Base-by-base conservation (phyloP, 768 basidiomycete species). In the Leccinellum rugosiceps region DNA sequence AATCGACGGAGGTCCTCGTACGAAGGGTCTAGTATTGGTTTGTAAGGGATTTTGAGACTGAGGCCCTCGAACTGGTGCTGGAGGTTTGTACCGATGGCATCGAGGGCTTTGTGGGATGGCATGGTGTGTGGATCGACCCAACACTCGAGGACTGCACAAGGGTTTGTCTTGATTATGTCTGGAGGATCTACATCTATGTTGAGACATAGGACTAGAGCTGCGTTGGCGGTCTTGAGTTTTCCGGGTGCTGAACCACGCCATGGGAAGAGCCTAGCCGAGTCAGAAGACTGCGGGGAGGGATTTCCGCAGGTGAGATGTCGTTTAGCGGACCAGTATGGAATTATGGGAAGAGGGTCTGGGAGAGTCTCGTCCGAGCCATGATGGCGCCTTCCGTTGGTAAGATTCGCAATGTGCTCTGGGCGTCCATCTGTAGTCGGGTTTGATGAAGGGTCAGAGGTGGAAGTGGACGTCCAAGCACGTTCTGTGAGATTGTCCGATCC, bases 161-260 rank as follows among this genome's bases (percentile, higher is more conserved):
- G 97, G 61, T 90, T 89, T 6, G 96, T 98, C 78, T 98, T 99
- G 75, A 98, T 88, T 52, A 98, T 79, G 67, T 99, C 97, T 59
- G 97, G 97, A 17, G 97, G 97, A 68, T 98, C 96, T 47, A 97
- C 92, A 55, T 96, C 95, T 70, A 98, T 93, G 74, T 98, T 98
- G 19, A 99, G 80, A 68, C 97, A 99, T 54, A 98, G 77, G 9
- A 96, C 89, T 6, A 96, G 79, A 2, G 87, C 88, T 2, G 93
- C 96, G 34, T 92, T 88, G 17, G 88, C 85, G 1, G 94, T 98
- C 74, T 96, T 96, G 53, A 96, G 83, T 69, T 94, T 92, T 58
- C 87, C 87, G 3, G 89, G 88, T 0, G 87, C 79, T 11, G 85
- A 80, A 45, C 86, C 84, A 52, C 94, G 86, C 94, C 94, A 97